These are phyloP conservation scores for Haplographium delicatum DNA, from an alignment of 495 filamentous ascomycete genomes.

Conservation along the genomic window DNA sequence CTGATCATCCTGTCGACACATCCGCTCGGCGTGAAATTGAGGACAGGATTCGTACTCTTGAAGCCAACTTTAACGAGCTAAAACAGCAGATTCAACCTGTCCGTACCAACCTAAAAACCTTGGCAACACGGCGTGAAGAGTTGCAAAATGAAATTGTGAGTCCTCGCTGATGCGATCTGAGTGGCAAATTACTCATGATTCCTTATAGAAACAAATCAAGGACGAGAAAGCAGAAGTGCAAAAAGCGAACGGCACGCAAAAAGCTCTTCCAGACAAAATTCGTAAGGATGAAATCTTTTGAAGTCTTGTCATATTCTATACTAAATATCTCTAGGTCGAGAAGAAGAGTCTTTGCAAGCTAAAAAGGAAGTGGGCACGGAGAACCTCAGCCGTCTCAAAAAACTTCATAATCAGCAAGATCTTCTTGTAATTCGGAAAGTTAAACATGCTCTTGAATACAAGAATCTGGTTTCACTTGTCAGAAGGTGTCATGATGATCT, in stretches of 20 bases:
- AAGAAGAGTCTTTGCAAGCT: conserved; percentile 44
- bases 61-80: conserved; percentile 30
- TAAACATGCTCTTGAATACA: conserved; percentile 51
- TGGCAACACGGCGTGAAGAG: too few relatives aligned
- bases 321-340: conserved; percentile 41
- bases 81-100: conserved; percentile 32
- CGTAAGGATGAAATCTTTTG: too few relatives aligned
- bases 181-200: too few relatives aligned
- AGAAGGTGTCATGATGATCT: conserved; percentile 55
- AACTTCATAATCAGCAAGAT: conserved; percentile 47
- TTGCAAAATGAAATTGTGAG: background rate
- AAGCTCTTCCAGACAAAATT: conserved; percentile 64
- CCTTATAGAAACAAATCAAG: conserved; percentile 30
- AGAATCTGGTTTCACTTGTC: conserved; percentile 55
- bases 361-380: conserved; percentile 38
- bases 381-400: conserved; percentile 35
- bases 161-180: too few relatives aligned
- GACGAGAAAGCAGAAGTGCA: conserved; percentile 49
- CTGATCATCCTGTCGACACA: conserved; percentile 66
- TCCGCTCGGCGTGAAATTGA: conserved; percentile 49
- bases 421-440: conserved; percentile 56
- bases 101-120: background rate
- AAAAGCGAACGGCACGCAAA: conserved; percentile 52
- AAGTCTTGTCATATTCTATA: too few relatives aligned
- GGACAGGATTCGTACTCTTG: conserved; percentile 37